phyloP scores from a whole-genome alignment of 2,329 filamentous ascomycete genomes.

The Ceratocystis colombiana region DNA sequence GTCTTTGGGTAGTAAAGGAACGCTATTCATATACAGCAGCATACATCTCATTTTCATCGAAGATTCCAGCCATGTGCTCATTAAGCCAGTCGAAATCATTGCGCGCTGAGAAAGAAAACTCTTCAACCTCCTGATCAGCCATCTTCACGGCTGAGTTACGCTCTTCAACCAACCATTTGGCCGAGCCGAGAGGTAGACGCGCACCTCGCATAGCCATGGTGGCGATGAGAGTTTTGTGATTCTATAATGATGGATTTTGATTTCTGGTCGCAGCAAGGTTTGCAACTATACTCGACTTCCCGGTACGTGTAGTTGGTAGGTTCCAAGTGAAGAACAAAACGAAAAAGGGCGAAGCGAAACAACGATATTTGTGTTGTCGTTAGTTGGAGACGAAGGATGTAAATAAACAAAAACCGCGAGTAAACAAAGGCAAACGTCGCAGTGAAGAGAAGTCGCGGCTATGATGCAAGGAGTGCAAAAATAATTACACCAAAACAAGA shows the following conservation, averaged over 20 bases:
- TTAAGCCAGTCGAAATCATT: conserved; percentile 98
- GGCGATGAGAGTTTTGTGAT: conserved; percentile 22
- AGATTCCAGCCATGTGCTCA: conserved; percentile 94
- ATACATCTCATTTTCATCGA: conserved; percentile 76
- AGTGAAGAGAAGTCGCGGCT: background rate
- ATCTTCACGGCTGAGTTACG: conserved; percentile 67
- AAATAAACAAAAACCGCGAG: conserved; percentile 13
- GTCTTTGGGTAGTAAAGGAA: no score
- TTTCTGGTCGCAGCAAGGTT: no score
- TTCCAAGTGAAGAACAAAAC: no score
- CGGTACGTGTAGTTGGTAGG: no score
- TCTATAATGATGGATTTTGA: background rate
- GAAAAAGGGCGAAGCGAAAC: no score
- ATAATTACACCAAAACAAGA: background rate
- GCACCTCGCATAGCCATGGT: conserved; percentile 42
- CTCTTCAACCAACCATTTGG: conserved; percentile 78
- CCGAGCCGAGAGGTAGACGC: conserved; percentile 64
- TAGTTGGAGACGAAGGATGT: conserved; percentile 14
- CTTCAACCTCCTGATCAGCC: conserved; percentile 72
- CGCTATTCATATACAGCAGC: no score
- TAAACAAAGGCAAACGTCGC: background rate
- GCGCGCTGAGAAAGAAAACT: conserved; percentile 81
- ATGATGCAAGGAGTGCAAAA: background rate
- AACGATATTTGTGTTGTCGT: background rate
- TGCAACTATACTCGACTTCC: no score